Evolutionary conservation across 768 basidiomycete species (phyloP).

Genomic region (Gelatoporia subvermispora): DNA sequence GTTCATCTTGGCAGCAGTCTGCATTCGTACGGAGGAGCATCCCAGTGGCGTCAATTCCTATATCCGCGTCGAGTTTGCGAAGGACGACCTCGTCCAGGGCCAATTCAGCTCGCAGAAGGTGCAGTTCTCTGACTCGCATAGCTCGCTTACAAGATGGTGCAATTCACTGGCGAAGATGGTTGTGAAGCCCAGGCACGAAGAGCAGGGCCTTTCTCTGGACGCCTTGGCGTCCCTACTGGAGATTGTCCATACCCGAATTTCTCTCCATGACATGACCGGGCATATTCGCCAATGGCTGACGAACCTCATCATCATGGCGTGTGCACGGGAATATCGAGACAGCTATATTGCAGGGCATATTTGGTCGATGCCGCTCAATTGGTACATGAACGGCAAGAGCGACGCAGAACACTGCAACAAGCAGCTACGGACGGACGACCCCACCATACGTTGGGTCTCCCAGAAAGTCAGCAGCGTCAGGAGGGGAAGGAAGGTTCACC

Average conservation of each 20-base stretch:
- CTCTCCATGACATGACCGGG: not conserved
- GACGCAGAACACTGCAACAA: not conserved
- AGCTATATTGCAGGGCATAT: not conserved
- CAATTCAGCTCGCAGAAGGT: not conserved
- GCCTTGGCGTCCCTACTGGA: constrained; percentile 1
- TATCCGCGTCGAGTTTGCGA: not conserved
- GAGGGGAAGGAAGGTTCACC: not conserved
- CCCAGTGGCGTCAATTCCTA: not conserved
- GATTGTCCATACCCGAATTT: not conserved
- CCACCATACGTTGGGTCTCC: not conserved
- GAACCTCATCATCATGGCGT: not conserved
- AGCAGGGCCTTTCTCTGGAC: constrained; percentile 1
- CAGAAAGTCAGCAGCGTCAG: not conserved
- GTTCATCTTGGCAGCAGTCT: constrained; percentile 1
- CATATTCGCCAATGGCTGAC: not conserved
- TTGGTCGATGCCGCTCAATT: not conserved
- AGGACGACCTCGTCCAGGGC: not conserved
- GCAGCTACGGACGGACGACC: not conserved
- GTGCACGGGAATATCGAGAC: not conserved
- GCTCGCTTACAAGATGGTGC: not conserved
- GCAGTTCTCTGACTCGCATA: not conserved
- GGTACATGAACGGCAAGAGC: not conserved
- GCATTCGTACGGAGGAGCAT: not conserved
- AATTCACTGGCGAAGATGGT: not conserved
- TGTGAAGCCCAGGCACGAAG: not conserved